Base-by-base conservation (phyloP, 208 protist species). In the Crithidia fasciculata region DNA sequence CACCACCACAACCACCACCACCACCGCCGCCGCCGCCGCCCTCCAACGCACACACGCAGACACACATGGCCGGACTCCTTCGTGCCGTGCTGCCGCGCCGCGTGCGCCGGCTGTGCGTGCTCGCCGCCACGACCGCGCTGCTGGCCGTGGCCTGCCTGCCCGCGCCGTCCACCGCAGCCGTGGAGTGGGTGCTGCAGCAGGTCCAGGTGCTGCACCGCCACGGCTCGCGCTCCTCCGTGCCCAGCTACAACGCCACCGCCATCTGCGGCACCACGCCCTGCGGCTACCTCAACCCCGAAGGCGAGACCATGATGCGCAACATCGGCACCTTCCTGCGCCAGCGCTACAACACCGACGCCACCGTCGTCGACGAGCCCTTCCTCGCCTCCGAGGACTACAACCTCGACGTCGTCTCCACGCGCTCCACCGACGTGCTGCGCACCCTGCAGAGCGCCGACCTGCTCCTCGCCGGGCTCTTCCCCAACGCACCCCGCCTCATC, bases 181-280 rank as follows among this genome's bases (percentile, higher is more conserved):
- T 66, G 58, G 58, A 41, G 57, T 66, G 58, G 69, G 58, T 82
- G 41, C 16, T 65, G 39, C 37, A 70, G 57, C 49, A 77, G 49
- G 56, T 85, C 52, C 80, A 86, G 60, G 53, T 87, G 39, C 57
- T 85, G 43, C 85, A 90, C 72, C 85, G 82, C 54, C 82, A 90
- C 63, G 81, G 82, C 47, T 76, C 79, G 12, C 85, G 82, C 54
- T 52, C 69, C 19, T 10, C 78, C 43, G 13, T 71, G 2, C 28
- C 58, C 2, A 37, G n/a, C 39, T 58, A 68, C 59, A 85, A 90
- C 62, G 10, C 28, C 13, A 71, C 69, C 28, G 39, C 45, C 19
- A 74, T 86, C 60, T 88, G 85, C 67, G 66, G 54, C 58, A 45
- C 58, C 28, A 55, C 64, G 18, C 81, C 84, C 15, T 90, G 83